phyloP scores from a whole-genome alignment of 805 yeast species.

The Candida tibetensis region DNA sequence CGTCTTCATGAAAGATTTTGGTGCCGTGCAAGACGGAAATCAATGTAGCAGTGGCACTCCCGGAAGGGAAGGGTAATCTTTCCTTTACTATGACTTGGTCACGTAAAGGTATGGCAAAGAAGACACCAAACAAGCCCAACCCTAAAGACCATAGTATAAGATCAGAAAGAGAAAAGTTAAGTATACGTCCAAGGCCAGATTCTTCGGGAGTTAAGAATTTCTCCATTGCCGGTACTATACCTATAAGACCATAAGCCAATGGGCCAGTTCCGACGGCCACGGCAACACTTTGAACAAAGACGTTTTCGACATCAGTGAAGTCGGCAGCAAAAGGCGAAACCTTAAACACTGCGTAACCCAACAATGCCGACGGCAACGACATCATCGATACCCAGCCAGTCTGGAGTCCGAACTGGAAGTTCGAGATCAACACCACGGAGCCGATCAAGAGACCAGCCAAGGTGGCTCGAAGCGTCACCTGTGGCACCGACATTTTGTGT shows the following conservation, averaged over 20 bases:
- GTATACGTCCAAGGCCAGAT: constrained; percentile 52
- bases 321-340: constrained; percentile 43
- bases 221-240: constrained; percentile 94
- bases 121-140: constrained; percentile 90
- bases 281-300: constrained; percentile 85
- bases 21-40: constrained; percentile 84
- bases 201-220: constrained; percentile 78
- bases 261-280: constrained; percentile 99
- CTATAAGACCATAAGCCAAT: constrained; percentile 89
- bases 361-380: constrained; percentile 90
- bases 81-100: constrained; percentile 85
- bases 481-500: constrained; percentile 54
- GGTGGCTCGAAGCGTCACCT: constrained; percentile 71
- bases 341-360: constrained; percentile 83
- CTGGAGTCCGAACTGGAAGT: constrained; percentile 94
- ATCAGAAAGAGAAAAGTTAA: constrained; percentile 44
- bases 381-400: constrained; percentile 99
- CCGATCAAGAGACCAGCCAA: constrained; percentile 82
- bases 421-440: constrained; percentile 77
- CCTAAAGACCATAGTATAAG: constrained; percentile 82
- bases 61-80: constrained; percentile 89
- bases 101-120: constrained; percentile 87
- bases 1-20: constrained; percentile 41
- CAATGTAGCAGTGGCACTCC: constrained; percentile 92
- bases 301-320: constrained; percentile 88